These are phyloP conservation scores for Dothidotthia symphoricarpi DNA, from an alignment of 2,329 filamentous ascomycete genomes.

Conservation along the genomic window DNA sequence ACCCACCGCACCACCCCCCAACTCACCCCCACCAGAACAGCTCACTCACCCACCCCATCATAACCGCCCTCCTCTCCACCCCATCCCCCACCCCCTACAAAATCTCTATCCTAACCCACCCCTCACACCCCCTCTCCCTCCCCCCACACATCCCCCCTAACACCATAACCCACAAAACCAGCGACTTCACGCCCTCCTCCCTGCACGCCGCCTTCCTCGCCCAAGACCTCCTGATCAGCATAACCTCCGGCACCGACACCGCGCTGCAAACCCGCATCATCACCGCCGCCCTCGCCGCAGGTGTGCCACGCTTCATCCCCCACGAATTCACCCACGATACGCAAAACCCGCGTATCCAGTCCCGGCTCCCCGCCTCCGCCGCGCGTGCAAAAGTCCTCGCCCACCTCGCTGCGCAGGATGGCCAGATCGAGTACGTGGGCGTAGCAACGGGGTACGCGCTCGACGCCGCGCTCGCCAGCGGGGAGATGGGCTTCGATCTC, in stretches of 20 bases:
- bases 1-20: background rate
- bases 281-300: constrained; percentile 42
- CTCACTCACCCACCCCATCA: constrained; percentile 23
- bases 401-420: no score
- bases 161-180: constrained; percentile 23
- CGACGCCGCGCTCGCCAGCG: constrained; percentile 32
- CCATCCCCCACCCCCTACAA: constrained; percentile 5
- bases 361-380: constrained; percentile 28
- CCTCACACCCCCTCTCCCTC: constrained; percentile 21
- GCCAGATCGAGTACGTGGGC: constrained; percentile 38
- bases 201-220: constrained; percentile 35
- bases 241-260: constrained; percentile 27
- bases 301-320: constrained; percentile 44
- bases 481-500: constrained; percentile 41
- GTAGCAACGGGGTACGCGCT: constrained; percentile 38
- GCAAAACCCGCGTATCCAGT: constrained; percentile 31
- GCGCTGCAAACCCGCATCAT: constrained; percentile 35
- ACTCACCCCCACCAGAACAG: constrained; percentile 24
- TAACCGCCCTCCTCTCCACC: constrained; percentile 19
- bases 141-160: constrained; percentile 12
- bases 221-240: constrained; percentile 41
- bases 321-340: constrained; percentile 44
- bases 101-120: constrained; percentile 28
- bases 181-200: constrained; percentile 34
- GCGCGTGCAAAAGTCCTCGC: constrained; percentile 32